Evolutionary conservation across 2,329 filamentous ascomycete genomes (phyloP).

Genomic region (Zopfia rhizophila): DNA sequence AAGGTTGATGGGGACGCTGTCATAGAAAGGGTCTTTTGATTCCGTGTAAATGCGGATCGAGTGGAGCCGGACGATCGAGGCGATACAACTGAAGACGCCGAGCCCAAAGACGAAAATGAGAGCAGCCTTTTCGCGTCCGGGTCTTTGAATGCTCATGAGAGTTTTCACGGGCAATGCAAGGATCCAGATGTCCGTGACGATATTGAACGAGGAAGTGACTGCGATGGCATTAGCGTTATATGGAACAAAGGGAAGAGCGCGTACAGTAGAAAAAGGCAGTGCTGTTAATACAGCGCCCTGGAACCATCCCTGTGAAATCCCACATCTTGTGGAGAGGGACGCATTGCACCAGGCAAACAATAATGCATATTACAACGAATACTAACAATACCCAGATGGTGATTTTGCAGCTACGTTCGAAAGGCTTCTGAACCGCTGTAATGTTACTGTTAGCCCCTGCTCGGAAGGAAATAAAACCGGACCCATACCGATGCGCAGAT

Average conservation of each 20-base stretch:
- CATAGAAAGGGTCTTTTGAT: constrained; percentile 67
- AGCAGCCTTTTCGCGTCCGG: constrained; percentile 84
- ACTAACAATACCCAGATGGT: constrained; percentile 38
- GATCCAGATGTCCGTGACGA: constrained; percentile 87
- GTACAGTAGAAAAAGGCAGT: constrained; percentile 48
- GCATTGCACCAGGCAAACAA: constrained; percentile 41
- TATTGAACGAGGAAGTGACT: constrained; percentile 76
- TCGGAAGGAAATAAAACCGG: neutral
- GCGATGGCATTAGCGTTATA: constrained; percentile 1
- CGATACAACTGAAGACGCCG: constrained; percentile 88
- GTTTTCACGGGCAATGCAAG: constrained; percentile 86
- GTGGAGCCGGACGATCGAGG: constrained; percentile 72
- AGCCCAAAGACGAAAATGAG: constrained; percentile 84
- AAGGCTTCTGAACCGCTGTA: constrained; percentile 33
- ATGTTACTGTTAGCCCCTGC: neutral
- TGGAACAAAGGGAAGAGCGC: constrained; percentile 3
- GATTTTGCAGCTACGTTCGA: constrained; percentile 33
- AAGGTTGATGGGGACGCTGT: constrained; percentile 86
- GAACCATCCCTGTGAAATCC: constrained; percentile 39
- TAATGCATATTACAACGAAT: constrained; percentile 39
- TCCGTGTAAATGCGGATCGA: constrained; percentile 51
- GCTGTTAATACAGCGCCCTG: constrained; percentile 45
- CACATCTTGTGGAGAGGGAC: constrained; percentile 45
- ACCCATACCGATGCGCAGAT: constrained; percentile 45
- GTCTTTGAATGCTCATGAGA: constrained; percentile 82